A percentile compares a stretch with the other conserved stretches of the same genome.
These are phyloP conservation scores for Xylaria sp. DNA, from an alignment of 2,329 filamentous ascomycete species.

Conservation along the genomic window DNA sequence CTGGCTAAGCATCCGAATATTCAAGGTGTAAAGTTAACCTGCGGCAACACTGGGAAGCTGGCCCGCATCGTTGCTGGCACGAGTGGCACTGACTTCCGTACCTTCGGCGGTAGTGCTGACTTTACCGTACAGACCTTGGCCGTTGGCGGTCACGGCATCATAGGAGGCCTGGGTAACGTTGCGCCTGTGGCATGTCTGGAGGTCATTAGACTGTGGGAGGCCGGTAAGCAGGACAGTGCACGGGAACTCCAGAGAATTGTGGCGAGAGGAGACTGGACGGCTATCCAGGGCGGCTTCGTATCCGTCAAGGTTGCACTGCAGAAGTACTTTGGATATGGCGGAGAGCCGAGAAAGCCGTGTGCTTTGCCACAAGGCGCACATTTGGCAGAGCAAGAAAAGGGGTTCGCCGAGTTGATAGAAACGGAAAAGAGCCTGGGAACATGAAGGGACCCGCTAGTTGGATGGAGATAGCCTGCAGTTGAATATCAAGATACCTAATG, in stretches of 20 bases:
- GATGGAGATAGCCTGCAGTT: neutral
- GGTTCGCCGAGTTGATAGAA: conserved; percentile 47
- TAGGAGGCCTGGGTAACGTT: conserved; percentile 76
- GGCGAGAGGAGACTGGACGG: conserved; percentile 74
- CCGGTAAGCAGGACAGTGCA: conserved; percentile 68
- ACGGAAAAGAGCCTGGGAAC: conserved; percentile 38
- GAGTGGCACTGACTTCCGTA: conserved; percentile 62
- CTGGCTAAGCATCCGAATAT: conserved; percentile 60
- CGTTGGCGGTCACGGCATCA: conserved; percentile 70
- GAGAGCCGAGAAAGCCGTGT: conserved; percentile 64
- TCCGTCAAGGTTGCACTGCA: conserved; percentile 74
- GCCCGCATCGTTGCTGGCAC: conserved; percentile 54
- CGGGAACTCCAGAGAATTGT: conserved; percentile 71
- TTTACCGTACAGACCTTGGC: conserved; percentile 71
- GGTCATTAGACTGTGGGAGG: conserved; percentile 67
- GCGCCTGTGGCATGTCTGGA: conserved; percentile 72
- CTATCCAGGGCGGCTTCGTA: conserved; percentile 74
- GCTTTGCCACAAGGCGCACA: conserved; percentile 45
- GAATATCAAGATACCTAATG: neutral
- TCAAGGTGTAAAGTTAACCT: conserved; percentile 64
- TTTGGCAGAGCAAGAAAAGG: conserved; percentile 43
- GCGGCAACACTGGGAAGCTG: conserved; percentile 65
- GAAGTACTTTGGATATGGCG: conserved; percentile 72
- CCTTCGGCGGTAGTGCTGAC: conserved; percentile 71
- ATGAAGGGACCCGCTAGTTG: neutral